Conservation (phyloP, 768 basidiomycete species). For the Cystobasidium ongulense region DNA sequence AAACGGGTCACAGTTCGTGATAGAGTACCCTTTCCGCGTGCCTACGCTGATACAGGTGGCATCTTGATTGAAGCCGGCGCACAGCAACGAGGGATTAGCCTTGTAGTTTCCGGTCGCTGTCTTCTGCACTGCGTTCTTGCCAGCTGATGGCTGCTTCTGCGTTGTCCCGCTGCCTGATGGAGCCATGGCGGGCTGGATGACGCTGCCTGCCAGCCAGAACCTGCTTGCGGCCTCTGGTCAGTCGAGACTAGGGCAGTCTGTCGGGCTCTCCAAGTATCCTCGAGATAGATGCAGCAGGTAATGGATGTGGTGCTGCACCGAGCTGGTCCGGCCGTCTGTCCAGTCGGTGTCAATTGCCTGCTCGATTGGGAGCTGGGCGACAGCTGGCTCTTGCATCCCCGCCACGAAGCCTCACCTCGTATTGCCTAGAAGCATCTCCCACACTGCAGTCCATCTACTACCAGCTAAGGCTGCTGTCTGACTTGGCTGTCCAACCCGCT, state of each 20-base stretch:
- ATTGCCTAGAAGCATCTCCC: too few relatives aligned
- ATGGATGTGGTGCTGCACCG: too few relatives aligned
- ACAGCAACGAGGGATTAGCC: slow-evolving; percentile 20
- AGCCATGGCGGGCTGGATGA: neutral
- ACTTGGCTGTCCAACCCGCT: neutral
- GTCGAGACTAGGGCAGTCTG: too few relatives aligned
- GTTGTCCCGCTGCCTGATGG: neutral
- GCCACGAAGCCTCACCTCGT: too few relatives aligned
- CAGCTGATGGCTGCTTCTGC: neutral
- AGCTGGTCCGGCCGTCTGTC: too few relatives aligned
- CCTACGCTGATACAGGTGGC: slow-evolving; percentile 80
- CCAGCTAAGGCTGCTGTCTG: neutral
- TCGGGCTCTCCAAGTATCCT: too few relatives aligned
- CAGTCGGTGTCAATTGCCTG: too few relatives aligned
- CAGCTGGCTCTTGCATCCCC: neutral
- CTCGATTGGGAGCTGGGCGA: too few relatives aligned
- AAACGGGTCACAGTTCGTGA: slow-evolving; percentile 96
- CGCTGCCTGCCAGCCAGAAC: neutral
- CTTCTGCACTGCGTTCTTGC: neutral
- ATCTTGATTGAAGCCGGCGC: slow-evolving; percentile 16
- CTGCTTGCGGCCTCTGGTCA: too few relatives aligned
- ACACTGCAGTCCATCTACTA: too few relatives aligned
- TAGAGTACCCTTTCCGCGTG: slow-evolving; percentile 88
- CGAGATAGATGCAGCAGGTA: too few relatives aligned
- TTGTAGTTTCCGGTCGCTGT: slow-evolving; percentile 21